A percentile compares a stretch with the other conserved stretches of the same genome.
phyloP scores from a whole-genome alignment of 23 red algal species.

The Gracilaria gracilis region DNA sequence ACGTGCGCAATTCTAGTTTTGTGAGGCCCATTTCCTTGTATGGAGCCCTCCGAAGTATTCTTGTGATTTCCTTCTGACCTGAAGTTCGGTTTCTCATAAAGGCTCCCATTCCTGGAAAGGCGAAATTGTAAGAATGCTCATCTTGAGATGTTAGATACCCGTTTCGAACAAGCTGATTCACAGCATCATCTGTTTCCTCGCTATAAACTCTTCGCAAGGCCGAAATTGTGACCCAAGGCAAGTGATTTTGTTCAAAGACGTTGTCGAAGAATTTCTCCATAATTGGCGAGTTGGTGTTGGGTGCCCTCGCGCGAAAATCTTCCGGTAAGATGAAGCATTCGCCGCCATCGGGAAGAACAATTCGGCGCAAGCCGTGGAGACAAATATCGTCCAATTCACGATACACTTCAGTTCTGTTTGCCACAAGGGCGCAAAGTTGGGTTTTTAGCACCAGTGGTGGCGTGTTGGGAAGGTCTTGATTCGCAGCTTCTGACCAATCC shows the following conservation, averaged over 20 bases:
- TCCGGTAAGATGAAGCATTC: slow-evolving; percentile 6
- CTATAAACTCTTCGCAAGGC: slow-evolving; percentile 5
- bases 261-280: slow-evolving; percentile 39
- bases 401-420: slow-evolving; percentile 38
- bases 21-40: slow-evolving; percentile 60
- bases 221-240: background rate
- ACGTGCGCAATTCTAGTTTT: slow-evolving; percentile 53
- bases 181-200: slow-evolving; percentile 22
- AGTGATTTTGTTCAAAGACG: slow-evolving; percentile 5
- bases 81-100: slow-evolving; percentile 30
- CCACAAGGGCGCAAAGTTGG: slow-evolving; percentile 51
- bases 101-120: slow-evolving; percentile 49
- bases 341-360: slow-evolving; percentile 20
- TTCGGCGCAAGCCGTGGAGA: slow-evolving; percentile 16
- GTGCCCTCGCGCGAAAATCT: slow-evolving; percentile 22
- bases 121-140: slow-evolving; percentile 44
- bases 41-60: slow-evolving; percentile 26
- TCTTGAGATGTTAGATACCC: slow-evolving; percentile 49
- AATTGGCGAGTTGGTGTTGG: background rate
- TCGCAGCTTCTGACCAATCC: slow-evolving; percentile 42
- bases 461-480: slow-evolving; percentile 42
- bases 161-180: slow-evolving; percentile 34
- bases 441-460: slow-evolving; percentile 43
- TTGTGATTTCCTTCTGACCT: slow-evolving; percentile 19
- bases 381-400: slow-evolving; percentile 21